These are phyloP conservation scores for Neofusicoccum ribis DNA, from an alignment of 2,329 filamentous ascomycete genomes.

Conservation along the genomic window DNA sequence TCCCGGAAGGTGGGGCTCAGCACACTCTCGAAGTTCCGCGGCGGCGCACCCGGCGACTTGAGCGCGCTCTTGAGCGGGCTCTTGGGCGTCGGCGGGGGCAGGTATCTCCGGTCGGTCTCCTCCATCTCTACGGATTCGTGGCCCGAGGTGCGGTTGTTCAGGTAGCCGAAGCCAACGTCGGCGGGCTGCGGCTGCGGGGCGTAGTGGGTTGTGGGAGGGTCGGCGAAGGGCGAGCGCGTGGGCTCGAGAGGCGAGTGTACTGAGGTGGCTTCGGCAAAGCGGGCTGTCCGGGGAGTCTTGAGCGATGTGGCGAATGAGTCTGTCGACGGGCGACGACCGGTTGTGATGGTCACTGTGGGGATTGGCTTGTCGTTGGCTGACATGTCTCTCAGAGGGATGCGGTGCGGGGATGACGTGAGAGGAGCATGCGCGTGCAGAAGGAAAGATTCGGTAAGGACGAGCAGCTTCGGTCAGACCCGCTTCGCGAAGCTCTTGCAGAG, in stretches of 20 bases:
- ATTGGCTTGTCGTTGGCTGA: conserved; percentile 48
- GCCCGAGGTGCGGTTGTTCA: conserved; percentile 55
- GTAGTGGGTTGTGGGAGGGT: conserved; percentile 58
- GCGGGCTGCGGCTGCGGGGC: conserved; percentile 69
- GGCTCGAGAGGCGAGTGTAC: conserved; percentile 73
- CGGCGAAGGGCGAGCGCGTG: conserved; percentile 56
- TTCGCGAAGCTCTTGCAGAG: conserved; percentile 12
- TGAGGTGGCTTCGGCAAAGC: conserved; percentile 78
- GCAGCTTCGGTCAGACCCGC: conserved; percentile 19
- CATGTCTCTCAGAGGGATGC: conserved; percentile 40
- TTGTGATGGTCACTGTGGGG: conserved; percentile 41
- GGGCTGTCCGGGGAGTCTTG: conserved; percentile 71
- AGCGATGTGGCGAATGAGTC: conserved; percentile 41
- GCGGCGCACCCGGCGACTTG: conserved; percentile 81
- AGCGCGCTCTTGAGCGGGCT: conserved; percentile 83
- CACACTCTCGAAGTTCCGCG: conserved; percentile 67
- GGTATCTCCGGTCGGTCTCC: conserved; percentile 48
- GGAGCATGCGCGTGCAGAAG: conserved; percentile 31
- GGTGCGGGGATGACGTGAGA: conserved; percentile 31
- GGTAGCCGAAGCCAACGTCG: conserved; percentile 92
- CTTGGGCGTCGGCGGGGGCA: conserved; percentile 64
- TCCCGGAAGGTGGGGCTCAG: conserved; percentile 90
- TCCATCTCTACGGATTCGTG: conserved; percentile 51
- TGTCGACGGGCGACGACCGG: conserved; percentile 42
- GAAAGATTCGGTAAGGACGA: conserved; percentile 21